Evolutionary conservation across 1,284 basidiomycete species (phyloP), one percentile per base, ranked within the genome.

Genomic region (Sporisorium iseilematis-ciliati): DNA sequence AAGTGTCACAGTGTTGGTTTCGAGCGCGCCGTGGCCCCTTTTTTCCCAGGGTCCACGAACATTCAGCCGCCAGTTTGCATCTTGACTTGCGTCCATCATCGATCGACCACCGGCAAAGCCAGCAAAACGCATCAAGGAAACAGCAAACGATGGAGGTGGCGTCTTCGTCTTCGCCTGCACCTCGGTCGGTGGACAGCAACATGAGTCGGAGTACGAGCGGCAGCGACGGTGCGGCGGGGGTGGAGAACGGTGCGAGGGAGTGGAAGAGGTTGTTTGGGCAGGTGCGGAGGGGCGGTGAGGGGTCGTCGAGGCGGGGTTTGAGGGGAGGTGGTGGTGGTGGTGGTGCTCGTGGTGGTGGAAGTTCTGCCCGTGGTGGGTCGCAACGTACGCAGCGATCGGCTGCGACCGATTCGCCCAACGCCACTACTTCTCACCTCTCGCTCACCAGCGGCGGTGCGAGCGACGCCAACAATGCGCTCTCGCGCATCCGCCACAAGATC

Each of bases 401-500:
- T n/a, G n/a, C n/a, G 3, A 16, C 11, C 29, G 55, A 57, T 33
- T 52, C 50, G 8, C 18, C 51, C 23, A 41, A 16, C 18, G 12
- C 50, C 7, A 7, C n/a, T n/a, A n/a, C n/a, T 6, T 38, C 33
- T 16, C 21, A 54, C 48, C n/a, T 60, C 18, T 12, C 48, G 16
- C 54, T 56, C 45, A n/a, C 52, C 8, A 31, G 21, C 45, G 38
- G n/a, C n/a, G n/a, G n/a, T n/a, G n/a, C n/a, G 45, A 21, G 29
- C 29, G 29, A 29, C 29, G 29, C 21, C 38, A 0, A 42, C 63
- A 62, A 74, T 20, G 38, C 65, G 0, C 49, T 75, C 46, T 67
- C 60, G 7, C 61, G 52, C 1, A 76, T 76, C 25, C 53, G 74
- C 0, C 65, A 76, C 20, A 65, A 54, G 35, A 69, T 77, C 46